Percentiles rank a stretch among this genome's conserved stretches.
Evolutionary conservation across 2,329 filamentous ascomycete species (phyloP).

Genomic region (Sporothrix variecibatus): DNA sequence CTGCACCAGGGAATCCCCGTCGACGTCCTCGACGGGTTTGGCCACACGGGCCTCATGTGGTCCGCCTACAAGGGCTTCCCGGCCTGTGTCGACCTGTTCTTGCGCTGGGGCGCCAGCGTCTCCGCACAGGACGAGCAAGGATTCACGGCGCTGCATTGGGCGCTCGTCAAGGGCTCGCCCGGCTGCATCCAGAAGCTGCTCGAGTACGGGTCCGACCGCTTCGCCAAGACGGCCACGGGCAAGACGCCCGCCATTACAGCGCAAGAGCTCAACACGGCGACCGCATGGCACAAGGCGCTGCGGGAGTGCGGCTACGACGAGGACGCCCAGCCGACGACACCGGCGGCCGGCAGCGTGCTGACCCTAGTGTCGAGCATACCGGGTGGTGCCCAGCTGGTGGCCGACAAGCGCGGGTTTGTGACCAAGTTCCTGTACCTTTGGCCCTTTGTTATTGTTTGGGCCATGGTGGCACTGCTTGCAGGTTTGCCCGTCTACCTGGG

Average conservation of each 20-base stretch:
- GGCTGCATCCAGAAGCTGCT: conserved; percentile 90
- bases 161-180: conserved; percentile 86
- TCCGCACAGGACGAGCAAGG: conserved; percentile 88
- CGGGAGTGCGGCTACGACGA: conserved; percentile 44
- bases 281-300: conserved; percentile 50
- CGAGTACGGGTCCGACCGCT: conserved; percentile 93
- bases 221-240: conserved; percentile 82
- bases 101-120: conserved; percentile 94
- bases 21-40: conserved; percentile 83
- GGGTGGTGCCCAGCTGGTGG: conserved; percentile 69
- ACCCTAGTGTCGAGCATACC: conserved; percentile 50
- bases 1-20: conserved; percentile 95
- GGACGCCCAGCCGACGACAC: conserved; percentile 65
- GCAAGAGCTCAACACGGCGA: conserved; percentile 82
- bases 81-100: conserved; percentile 84
- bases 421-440: conserved; percentile 86
- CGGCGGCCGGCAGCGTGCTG: conserved; percentile 50
- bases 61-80: conserved; percentile 97
- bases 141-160: conserved; percentile 95
- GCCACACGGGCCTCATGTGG: conserved; percentile 97
- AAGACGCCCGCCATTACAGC: conserved; percentile 89
- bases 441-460: conserved; percentile 76
- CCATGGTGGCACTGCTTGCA: conserved; percentile 70
- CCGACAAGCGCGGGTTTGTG: conserved; percentile 73
- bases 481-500: conserved; percentile 73